Conservation (phyloP, 208 protist species). For the Leishmania martiniquensis region DNA sequence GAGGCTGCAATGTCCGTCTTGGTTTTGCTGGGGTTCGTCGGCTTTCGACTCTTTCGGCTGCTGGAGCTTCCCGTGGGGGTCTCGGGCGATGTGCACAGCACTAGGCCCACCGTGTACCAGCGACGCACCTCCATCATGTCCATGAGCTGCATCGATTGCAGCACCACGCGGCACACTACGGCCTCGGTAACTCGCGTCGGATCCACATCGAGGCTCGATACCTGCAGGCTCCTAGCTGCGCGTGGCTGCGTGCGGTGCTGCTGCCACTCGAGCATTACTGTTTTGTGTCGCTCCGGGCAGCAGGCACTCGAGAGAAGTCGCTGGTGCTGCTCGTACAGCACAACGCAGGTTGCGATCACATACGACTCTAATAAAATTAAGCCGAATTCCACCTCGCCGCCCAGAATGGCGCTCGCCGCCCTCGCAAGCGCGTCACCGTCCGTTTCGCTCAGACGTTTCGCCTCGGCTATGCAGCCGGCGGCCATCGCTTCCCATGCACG, state of each 20-base stretch:
- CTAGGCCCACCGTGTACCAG: slow-evolving; percentile 69
- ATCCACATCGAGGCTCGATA: slow-evolving; percentile 24
- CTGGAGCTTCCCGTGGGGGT: neutral
- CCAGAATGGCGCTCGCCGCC: slow-evolving; percentile 53
- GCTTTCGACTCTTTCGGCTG: neutral
- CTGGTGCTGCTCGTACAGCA: slow-evolving; percentile 30
- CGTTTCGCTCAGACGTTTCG: slow-evolving; percentile 35
- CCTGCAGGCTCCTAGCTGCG: neutral
- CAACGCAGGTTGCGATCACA: slow-evolving; percentile 60
- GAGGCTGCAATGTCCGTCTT: neutral
- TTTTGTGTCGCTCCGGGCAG: slow-evolving; percentile 27
- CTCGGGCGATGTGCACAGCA: slow-evolving; percentile 29
- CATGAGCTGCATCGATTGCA: slow-evolving; percentile 46
- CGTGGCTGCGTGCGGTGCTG: slow-evolving; percentile 9
- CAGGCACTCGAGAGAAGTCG: neutral
- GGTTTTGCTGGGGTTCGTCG: neutral
- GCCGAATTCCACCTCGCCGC: slow-evolving; percentile 39
- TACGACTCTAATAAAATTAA: slow-evolving; percentile 63
- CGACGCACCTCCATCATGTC: slow-evolving; percentile 49
- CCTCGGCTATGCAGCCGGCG: slow-evolving; percentile 56
- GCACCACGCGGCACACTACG: slow-evolving; percentile 31
- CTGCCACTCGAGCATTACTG: slow-evolving; percentile 31
- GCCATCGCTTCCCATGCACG: slow-evolving; percentile 52
- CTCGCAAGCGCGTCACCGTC: slow-evolving; percentile 64
- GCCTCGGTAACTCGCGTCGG: slow-evolving; percentile 20